phyloP scores from a whole-genome alignment of 768 basidiomycete genomes.

The Lactarius trivialis region DNA sequence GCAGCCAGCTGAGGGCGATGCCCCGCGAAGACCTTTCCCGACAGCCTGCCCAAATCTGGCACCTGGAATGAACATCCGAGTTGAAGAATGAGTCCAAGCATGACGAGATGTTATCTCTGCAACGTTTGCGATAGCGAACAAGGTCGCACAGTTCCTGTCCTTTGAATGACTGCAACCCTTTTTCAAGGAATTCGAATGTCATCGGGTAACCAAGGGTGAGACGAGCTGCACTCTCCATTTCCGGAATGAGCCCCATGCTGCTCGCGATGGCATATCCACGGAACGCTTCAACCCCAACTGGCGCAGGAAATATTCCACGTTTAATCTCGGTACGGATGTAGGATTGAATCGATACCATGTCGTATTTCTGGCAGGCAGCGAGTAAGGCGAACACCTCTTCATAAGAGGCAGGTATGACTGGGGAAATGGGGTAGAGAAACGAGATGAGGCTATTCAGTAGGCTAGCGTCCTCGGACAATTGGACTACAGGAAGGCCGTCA shows the following conservation, averaged over 20 bases:
- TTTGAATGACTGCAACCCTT: neutral
- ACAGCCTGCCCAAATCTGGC: neutral
- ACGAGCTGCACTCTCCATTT: neutral
- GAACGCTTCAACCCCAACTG: neutral
- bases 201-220: neutral
- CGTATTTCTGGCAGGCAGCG: slow-evolving; percentile 11
- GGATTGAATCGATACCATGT: neutral
- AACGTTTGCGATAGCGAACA: neutral
- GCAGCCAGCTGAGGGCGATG: neutral
- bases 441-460: slow-evolving; percentile 7
- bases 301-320: neutral
- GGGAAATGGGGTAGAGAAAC: neutral
- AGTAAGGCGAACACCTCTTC: slow-evolving; percentile 8
- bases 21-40: neutral
- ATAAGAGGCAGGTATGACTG: neutral
- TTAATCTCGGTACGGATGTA: neutral
- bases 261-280: neutral
- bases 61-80: neutral
- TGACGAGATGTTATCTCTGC: neutral
- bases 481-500: slow-evolving; percentile 15
- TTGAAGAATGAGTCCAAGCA: neutral
- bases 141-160: neutral
- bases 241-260: neutral
- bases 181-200: neutral
- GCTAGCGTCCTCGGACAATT: slow-evolving; percentile 5